These are phyloP conservation scores for Helminthosporium solani DNA, from an alignment of 2,329 filamentous ascomycete species.

Conservation along the genomic window DNA sequence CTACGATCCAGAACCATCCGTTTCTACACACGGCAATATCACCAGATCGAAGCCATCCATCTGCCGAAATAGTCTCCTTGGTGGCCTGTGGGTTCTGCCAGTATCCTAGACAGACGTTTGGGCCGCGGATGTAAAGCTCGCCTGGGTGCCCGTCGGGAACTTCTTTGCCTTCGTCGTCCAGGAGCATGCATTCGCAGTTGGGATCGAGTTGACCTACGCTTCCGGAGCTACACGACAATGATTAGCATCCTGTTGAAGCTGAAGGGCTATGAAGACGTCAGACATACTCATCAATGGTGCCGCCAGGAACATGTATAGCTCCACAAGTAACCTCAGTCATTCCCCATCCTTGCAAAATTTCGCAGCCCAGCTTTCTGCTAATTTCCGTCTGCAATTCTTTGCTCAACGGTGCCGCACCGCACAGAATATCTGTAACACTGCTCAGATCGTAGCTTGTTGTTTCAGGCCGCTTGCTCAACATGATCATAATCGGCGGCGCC, in stretches of 20 bases:
- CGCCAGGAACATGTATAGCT: constrained; percentile 41
- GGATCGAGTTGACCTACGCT: constrained; percentile 44
- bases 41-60: constrained; percentile 44
- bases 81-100: constrained; percentile 45
- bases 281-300: constrained; percentile 35
- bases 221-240: constrained; percentile 28
- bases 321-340: constrained; percentile 48
- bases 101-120: constrained; percentile 45
- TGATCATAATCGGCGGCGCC: constrained; percentile 47
- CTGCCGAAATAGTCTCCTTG: constrained; percentile 37
- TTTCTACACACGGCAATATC: constrained; percentile 37
- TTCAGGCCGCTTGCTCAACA: constrained; percentile 47
- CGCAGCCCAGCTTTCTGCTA: constrained; percentile 33
- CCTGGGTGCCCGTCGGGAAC: constrained; percentile 41
- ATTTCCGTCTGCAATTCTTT: constrained; percentile 47
- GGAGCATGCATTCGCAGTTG: constrained; percentile 43
- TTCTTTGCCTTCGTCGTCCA: constrained; percentile 47
- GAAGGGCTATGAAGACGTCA: not conserved
- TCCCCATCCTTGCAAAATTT: constrained; percentile 45
- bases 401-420: constrained; percentile 46
- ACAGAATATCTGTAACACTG: constrained; percentile 43
- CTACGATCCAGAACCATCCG: constrained; percentile 42
- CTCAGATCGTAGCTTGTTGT: constrained; percentile 44
- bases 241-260: constrained; percentile 1
- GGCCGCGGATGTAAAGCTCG: constrained; percentile 44